These are phyloP conservation scores for Magnaporthales sp. DNA, from an alignment of 2,329 filamentous ascomycete species.

Conservation along the genomic window DNA sequence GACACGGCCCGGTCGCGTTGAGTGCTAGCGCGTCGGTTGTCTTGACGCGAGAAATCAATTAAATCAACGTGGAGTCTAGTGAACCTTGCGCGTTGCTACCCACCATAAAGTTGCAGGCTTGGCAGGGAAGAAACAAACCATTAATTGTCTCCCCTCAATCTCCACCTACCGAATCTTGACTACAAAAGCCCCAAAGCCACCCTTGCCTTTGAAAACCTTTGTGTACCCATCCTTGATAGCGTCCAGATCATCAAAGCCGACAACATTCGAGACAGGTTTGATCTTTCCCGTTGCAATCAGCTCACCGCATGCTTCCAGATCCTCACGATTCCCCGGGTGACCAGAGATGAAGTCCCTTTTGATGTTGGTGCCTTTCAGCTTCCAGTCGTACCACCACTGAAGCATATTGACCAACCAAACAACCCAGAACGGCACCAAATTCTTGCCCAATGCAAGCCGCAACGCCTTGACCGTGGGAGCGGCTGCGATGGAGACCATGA, in stretches of 20 bases:
- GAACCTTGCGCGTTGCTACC: neutral
- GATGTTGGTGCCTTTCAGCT: slow-evolving; percentile 33
- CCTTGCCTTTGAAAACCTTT: slow-evolving; percentile 29
- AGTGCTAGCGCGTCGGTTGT: neutral
- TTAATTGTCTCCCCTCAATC: too few species aligned
- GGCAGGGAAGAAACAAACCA: too few species aligned
- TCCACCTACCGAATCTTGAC: slow-evolving; percentile 21
- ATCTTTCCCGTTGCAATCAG: slow-evolving; percentile 32
- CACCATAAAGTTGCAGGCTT: neutral
- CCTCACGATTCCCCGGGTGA: slow-evolving; percentile 27
- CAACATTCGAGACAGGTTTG: slow-evolving; percentile 30
- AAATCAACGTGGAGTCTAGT: neutral
- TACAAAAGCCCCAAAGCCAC: slow-evolving; percentile 33
- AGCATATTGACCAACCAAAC: slow-evolving; percentile 13
- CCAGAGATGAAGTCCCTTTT: slow-evolving; percentile 37
- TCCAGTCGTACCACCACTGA: slow-evolving; percentile 31
- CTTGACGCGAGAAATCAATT: neutral
- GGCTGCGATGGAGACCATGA: slow-evolving; percentile 31
- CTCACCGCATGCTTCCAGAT: slow-evolving; percentile 31
- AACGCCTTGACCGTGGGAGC: slow-evolving; percentile 22
- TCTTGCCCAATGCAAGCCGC: slow-evolving; percentile 21
- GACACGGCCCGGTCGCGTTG: neutral
- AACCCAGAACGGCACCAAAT: slow-evolving; percentile 26
- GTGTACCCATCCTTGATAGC: slow-evolving; percentile 30
- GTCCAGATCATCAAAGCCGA: slow-evolving; percentile 32